Evolutionary conservation across 768 basidiomycete genomes (phyloP).

Genomic region (Tylopilus plumbeoviolaceoides): DNA sequence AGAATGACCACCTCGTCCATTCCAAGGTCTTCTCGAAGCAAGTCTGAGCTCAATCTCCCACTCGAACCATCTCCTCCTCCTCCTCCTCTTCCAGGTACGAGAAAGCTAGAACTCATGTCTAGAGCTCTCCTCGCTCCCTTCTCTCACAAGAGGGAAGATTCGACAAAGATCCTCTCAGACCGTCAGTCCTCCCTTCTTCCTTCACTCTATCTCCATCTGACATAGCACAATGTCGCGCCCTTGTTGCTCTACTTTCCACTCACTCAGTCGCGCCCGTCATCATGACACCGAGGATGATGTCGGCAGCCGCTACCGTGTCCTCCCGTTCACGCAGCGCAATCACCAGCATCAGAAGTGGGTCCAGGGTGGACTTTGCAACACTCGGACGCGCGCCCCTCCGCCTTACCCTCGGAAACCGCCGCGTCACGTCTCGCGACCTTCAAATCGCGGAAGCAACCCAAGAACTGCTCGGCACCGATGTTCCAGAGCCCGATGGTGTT

Average conservation of each 20-base stretch:
- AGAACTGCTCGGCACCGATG: conserved; percentile 64
- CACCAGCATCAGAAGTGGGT: conserved; percentile 28
- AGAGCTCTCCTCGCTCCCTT: conserved; percentile 72
- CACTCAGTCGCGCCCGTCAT: conserved; percentile 76
- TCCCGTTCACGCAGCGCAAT: conserved; percentile 39
- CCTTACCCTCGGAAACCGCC: conserved; percentile 57
- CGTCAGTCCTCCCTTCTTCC: conserved; percentile 45
- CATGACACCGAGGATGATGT: conserved; percentile 85
- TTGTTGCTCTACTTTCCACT: too few species aligned
- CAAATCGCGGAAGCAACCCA: conserved; percentile 80
- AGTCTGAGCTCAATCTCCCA: too few species aligned
- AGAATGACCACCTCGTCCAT: conserved; percentile 2
- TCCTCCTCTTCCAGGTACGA: conserved; percentile 19
- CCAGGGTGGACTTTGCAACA: conserved; percentile 66
- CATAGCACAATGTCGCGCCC: not conserved
- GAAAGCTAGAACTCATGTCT: conserved; percentile 59
- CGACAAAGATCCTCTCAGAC: conserved; percentile 69
- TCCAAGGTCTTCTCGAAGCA: not conserved
- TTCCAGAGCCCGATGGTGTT: conserved; percentile 71
- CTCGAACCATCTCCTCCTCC: too few species aligned
- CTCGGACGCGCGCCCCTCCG: conserved; percentile 76
- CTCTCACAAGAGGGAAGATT: conserved; percentile 52
- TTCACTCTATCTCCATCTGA: not conserved
- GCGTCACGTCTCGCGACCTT: conserved; percentile 79
- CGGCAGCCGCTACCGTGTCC: conserved; percentile 64